Evolutionary conservation across 805 yeast genomes (phyloP), one percentile per base, ranked within the genome.

Genomic region (Zygosaccharomyces kombuchaensis): DNA sequence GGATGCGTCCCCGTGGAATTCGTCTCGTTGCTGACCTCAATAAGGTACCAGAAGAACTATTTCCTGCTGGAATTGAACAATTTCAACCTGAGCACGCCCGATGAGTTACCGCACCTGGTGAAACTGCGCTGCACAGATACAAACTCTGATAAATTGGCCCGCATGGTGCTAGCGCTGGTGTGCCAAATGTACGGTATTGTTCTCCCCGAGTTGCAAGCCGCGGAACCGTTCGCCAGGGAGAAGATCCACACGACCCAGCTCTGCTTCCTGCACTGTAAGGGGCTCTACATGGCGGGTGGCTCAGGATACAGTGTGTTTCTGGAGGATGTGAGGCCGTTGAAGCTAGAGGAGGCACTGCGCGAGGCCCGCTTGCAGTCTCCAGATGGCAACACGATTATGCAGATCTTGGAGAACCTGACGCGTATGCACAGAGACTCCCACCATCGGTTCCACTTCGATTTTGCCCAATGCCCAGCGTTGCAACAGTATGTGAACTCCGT

Each of bases 221-320:
- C 46, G 29, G 41, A 38, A 2, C 36, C 44, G 9, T 46, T 52
- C 19, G 17, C 21, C 2, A 26, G 52, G n/a, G 42, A 49, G 9
- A 50, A 57, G 26, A 50, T 59, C 12, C 55, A 60, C 31, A 30
- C 52, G 7, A 43, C 50, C 10, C 45, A 47, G 19, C 38, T 60
- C 13, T 53, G 59, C 35, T 56, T 61, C 39, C 44, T 56, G 12
- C 36, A 48, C 17, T 52, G 58, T 30, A 52, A 46, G 38, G 60
- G 56, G 2, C 39, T 36, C 5, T 54, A 50, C 37, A 25, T 46
- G 8, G 35, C 45, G 3, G 43, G 39, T 10, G 38, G 30, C 10
- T 31, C 37, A 2, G 44, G 35, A n/a, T 46, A 43, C 19, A 38
- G 40, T n/a, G 29, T 50, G 19, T 45, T 34, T 26, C 36, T 53